Evolutionary conservation across 805 yeast species (phyloP), one percentile per base, ranked within the genome.

Genomic region (Starmerella kuoi): DNA sequence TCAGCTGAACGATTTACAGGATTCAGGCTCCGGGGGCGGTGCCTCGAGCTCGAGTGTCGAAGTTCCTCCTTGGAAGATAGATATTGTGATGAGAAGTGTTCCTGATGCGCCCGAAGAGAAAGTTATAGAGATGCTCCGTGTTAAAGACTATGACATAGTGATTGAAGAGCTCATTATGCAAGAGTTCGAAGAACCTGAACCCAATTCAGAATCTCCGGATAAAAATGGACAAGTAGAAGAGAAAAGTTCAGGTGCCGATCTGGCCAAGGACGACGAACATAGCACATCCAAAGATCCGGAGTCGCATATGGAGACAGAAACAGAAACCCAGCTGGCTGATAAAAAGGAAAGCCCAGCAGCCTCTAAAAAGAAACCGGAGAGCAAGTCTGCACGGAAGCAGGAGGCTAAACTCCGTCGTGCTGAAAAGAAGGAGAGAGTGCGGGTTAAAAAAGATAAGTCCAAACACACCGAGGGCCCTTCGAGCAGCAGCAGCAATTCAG

Each of bases 51-150:
- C 26, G 11, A 21, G 5, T 15, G 39, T 31, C 5, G 46, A 46
- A 8, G 46, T 51, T 5, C 60, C 61, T 8, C 42, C 41, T 9
- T 60, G 62, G 62, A 49, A 58, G 40, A 36, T 59, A 5, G 57
- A 56, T 20, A 50, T 57, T 18, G 57, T 59, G 12, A 38, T 49
- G 40, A 48, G 53, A 15, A 54, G 60, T 35, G 45, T 55, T 8
- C 55, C 59, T 2, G 48, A 48, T 15, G 55, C 52, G 5, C 20
- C 31, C 2, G 55, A 48, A 30, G 47, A 47, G 9, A 33, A 19
- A 5, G 44, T 45, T 3, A 35, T 40, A 4, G 31, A 43, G 23
- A 26, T 45, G 22, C 41, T 47, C 11, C 44, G 44, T 5, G 37
- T 26, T 4, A 45, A 44, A 33, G 54, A 57, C 36, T 41, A 49